These are phyloP conservation scores for Trichocomaceae sp. DNA, from an alignment of 2,329 filamentous ascomycete genomes.

Conservation along the genomic window DNA sequence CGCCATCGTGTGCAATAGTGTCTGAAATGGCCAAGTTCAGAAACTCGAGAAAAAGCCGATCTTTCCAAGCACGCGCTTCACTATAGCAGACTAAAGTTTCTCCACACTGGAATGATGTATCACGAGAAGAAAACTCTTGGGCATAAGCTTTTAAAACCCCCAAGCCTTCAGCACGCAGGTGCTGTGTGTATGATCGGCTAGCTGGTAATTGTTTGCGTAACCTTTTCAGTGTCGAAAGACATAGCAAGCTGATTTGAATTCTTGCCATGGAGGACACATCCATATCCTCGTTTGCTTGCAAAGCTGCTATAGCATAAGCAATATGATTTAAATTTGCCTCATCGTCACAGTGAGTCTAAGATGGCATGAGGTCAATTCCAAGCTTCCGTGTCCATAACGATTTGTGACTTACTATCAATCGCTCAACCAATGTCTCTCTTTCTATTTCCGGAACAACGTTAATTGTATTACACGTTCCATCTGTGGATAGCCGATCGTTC, in stretches of 20 bases:
- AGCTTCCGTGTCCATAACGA: neutral
- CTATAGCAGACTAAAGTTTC: neutral
- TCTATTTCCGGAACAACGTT: slow-evolving; percentile 19
- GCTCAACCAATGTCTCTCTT: slow-evolving; percentile 28
- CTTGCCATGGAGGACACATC: slow-evolving; percentile 12
- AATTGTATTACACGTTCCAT: slow-evolving; percentile 18
- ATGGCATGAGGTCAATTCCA: slow-evolving; percentile 14
- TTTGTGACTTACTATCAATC: slow-evolving; percentile 27
- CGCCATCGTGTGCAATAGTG: neutral
- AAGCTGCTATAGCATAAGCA: slow-evolving; percentile 18
- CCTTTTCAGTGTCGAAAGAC: slow-evolving; percentile 21
- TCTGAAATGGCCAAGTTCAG: neutral
- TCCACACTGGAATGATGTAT: neutral
- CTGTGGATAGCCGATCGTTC: slow-evolving; percentile 22
- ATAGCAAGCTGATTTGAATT: slow-evolving; percentile 19
- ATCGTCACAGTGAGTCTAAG: slow-evolving; percentile 18
- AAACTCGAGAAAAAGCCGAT: slow-evolving; percentile 5
- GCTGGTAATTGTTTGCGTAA: neutral
- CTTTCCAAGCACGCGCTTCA: neutral
- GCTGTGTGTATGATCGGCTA: neutral
- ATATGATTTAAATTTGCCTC: slow-evolving; percentile 19
- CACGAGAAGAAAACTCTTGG: neutral
- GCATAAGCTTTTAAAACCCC: slow-evolving; percentile 1
- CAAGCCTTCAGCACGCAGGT: neutral
- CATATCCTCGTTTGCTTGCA: slow-evolving; percentile 13